phyloP scores from a whole-genome alignment of 495 filamentous ascomycete species.

The Stereocaulon alpinum region DNA sequence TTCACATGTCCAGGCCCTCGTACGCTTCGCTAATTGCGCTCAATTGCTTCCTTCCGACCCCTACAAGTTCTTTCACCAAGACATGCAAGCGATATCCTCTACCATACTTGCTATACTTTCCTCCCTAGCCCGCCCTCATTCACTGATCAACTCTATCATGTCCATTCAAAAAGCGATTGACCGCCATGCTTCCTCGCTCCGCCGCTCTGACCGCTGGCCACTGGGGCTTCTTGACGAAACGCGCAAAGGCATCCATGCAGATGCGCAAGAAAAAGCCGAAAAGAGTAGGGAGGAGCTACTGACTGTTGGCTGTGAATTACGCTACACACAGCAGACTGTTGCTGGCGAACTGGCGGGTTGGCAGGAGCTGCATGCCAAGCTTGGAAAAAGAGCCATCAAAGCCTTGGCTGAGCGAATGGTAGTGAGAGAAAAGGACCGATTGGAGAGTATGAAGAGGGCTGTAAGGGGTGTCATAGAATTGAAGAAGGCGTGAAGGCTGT shows the following conservation, averaged over 20 bases:
- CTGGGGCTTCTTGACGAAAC: slow-evolving; percentile 83
- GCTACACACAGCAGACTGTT: slow-evolving; percentile 88
- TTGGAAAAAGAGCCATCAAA: slow-evolving; percentile 62
- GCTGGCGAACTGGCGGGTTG: slow-evolving; percentile 86
- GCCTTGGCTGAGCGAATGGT: slow-evolving; percentile 70
- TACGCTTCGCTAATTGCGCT: slow-evolving; percentile 57
- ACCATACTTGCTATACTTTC: slow-evolving; percentile 70
- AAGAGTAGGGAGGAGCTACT: slow-evolving; percentile 54
- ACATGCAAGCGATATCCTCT: slow-evolving; percentile 62
- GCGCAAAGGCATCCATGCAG: slow-evolving; percentile 65
- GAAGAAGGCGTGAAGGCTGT: background rate
- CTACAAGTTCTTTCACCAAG: slow-evolving; percentile 58
- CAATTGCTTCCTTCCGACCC: slow-evolving; percentile 65
- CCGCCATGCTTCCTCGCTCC: slow-evolving; percentile 61
- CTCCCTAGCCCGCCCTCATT: slow-evolving; percentile 71
- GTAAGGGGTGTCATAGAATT: slow-evolving; percentile 36
- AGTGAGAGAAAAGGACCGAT: slow-evolving; percentile 62
- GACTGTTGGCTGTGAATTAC: slow-evolving; percentile 61
- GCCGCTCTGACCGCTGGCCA: slow-evolving; percentile 65
- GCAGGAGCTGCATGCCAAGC: slow-evolving; percentile 74
- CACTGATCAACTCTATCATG: slow-evolving; percentile 61
- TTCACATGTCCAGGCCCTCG: slow-evolving; percentile 58
- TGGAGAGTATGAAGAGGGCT: slow-evolving; percentile 73
- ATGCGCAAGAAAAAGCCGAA: slow-evolving; percentile 63
- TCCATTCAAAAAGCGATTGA: slow-evolving; percentile 57